Percentiles rank a stretch among this genome's conserved stretches.
Conservation (phyloP, 108 stramenopile species). For the Aurantiochytrium sp. region DNA sequence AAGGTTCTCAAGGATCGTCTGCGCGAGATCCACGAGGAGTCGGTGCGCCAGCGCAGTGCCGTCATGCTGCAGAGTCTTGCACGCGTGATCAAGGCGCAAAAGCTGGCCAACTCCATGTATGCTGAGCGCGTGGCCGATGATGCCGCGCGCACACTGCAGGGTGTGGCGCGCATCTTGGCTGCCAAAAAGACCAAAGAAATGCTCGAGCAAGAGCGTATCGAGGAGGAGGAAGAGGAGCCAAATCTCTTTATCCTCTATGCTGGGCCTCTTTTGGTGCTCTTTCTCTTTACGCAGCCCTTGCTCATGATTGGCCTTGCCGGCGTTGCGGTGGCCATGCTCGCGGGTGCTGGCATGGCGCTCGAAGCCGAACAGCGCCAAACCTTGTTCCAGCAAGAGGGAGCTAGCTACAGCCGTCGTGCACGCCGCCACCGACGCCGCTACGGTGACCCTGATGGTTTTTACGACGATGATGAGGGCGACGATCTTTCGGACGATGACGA, state of each 20-base stretch:
- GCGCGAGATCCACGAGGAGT: background rate
- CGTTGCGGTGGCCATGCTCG: background rate
- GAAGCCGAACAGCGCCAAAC: background rate
- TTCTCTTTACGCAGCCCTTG: background rate
- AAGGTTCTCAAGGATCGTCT: background rate
- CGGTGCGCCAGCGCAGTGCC: background rate
- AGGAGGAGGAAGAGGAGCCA: background rate
- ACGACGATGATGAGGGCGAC: background rate
- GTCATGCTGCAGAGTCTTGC: background rate
- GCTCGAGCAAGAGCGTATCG: background rate
- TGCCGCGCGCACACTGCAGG: background rate
- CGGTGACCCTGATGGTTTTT: background rate
- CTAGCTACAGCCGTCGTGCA: background rate
- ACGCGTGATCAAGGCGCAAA: background rate
- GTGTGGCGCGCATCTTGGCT: background rate
- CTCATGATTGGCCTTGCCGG: background rate
- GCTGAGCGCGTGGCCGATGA: background rate
- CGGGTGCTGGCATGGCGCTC: background rate
- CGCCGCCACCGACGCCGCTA: background rate
- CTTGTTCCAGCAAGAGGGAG: background rate
- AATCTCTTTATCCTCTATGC: background rate
- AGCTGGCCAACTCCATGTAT: background rate
- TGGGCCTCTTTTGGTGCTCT: background rate
- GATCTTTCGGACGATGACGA: background rate
- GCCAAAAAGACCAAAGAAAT: slow-evolving; percentile 6